These are phyloP conservation scores for Sporisorium sorghi DNA, from an alignment of 1,284 basidiomycete genomes.

Conservation along the genomic window DNA sequence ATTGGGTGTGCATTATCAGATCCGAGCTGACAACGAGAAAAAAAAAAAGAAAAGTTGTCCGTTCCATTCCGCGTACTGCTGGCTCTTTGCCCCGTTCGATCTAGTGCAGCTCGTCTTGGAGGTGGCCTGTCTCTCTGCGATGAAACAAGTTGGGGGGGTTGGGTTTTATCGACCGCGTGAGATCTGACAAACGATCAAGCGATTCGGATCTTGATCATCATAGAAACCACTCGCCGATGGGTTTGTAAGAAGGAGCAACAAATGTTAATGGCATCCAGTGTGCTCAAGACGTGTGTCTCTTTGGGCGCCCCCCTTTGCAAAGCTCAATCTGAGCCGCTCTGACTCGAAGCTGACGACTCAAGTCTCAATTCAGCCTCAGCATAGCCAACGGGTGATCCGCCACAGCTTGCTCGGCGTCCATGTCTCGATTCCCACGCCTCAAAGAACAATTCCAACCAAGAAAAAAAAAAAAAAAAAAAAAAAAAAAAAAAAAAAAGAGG, in stretches of 20 bases:
- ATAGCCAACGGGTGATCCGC: background rate
- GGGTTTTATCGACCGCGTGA: too few species aligned
- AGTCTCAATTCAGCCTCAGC: background rate
- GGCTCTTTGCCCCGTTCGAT: too few species aligned
- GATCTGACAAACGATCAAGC: background rate
- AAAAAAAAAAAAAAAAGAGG: background rate
- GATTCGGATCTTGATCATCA: background rate
- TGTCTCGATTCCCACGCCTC: background rate
- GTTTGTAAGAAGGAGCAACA: background rate
- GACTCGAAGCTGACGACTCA: background rate
- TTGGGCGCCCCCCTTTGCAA: too few species aligned
- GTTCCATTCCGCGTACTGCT: too few species aligned
- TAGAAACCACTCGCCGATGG: background rate
- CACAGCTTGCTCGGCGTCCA: too few species aligned
- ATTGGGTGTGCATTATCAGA: conserved; percentile 8
- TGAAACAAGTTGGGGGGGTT: too few species aligned
- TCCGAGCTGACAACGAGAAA: conserved; percentile 10
- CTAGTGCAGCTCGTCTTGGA: too few species aligned
- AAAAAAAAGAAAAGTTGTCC: too few species aligned
- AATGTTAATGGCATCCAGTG: too few species aligned
- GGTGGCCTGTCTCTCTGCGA: too few species aligned
- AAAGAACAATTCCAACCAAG: background rate
- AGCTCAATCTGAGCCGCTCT: background rate
- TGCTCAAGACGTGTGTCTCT: too few species aligned
- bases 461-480: background rate